Base-by-base conservation (phyloP, 768 basidiomycete species). In the Rhodotorula graminis region DNA sequence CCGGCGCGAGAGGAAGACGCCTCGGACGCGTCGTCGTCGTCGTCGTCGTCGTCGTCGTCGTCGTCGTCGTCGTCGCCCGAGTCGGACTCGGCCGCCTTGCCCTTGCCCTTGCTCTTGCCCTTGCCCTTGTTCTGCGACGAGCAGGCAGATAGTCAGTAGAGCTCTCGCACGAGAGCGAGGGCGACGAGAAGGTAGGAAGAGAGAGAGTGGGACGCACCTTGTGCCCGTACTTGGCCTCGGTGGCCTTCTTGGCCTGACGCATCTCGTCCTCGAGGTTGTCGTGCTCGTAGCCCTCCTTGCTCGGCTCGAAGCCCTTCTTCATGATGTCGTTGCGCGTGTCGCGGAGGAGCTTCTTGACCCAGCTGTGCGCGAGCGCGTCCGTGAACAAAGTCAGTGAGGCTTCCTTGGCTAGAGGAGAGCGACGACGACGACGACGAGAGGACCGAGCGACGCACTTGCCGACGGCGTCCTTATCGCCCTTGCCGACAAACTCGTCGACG, bases 391-490 rank as follows among this genome's bases (percentile, higher is more conserved):
- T 27, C 58, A 42, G 29, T 12, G 40, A 23, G 21, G 14, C 23
- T 19, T 14, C 3, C 44, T 12, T 18, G 18, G 44, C 12, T 18
- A 46, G 44, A 18, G 47, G 31, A 18, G 23, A 21, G 60, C 27
- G 23, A n/a, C 25, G 23, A 47, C 15, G 33, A 6, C 23, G 42
- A 23, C 44, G n/a, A 19, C 58, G 59, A 19, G 59, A 61, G 40
- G 27, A 23, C 46, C 37, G 4, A 9, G n/a, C 44, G 57, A 69
- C 74, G 56, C 29, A 75, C 74, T 72, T 72, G 50, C 68, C 50
- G 18, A 99, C 95, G 16, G 95, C 92, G 83, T 93, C 90, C 42
- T 87, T 88, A 80, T 96, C 93, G 78, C 97, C 95, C 84, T 99
- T 99, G 81, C 97, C 94, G 70, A 99, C 94, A 82, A 91, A 98